phyloP scores from a whole-genome alignment of 2,329 filamentous ascomycete genomes.

The Venturia asperata region DNA sequence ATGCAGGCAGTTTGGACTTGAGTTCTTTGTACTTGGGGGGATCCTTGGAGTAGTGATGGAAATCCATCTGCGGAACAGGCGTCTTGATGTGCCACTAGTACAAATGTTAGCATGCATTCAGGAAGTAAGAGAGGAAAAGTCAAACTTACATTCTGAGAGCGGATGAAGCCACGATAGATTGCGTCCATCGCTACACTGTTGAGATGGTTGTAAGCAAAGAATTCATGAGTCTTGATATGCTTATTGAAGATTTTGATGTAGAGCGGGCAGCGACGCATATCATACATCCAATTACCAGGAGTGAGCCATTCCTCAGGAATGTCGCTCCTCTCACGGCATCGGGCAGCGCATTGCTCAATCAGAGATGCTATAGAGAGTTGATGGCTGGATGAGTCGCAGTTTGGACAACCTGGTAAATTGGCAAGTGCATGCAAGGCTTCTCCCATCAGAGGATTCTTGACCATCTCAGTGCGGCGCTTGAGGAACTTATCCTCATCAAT shows the following conservation, averaged over 20 bases:
- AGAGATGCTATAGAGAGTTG: not conserved
- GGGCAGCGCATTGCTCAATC: not conserved
- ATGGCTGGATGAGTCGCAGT: constrained; percentile 6
- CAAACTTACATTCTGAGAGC: not conserved
- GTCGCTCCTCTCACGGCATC: not conserved
- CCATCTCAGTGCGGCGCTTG: not conserved
- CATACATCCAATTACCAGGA: not conserved
- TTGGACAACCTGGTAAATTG: constrained; percentile 3
- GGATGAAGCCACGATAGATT: constrained; percentile 6
- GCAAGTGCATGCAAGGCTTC: constrained; percentile 4
- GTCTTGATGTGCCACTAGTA: constrained; percentile 13
- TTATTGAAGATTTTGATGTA: not conserved
- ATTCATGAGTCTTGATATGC: not conserved
- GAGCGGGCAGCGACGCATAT: not conserved
- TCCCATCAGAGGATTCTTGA: constrained; percentile 4
- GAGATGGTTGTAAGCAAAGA: constrained; percentile 8
- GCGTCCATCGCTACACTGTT: constrained; percentile 3
- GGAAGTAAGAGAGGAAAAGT: not conserved
- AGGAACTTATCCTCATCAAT: constrained; percentile 4
- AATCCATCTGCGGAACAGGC: not conserved
- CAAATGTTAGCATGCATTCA: not conserved
- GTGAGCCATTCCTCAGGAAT: constrained; percentile 1
- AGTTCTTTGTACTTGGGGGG: not conserved
- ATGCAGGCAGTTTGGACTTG: not conserved
- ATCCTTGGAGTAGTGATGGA: not conserved